Conservation (phyloP, 805 yeast species). For the Nakazawaea ambrosiae region DNA sequence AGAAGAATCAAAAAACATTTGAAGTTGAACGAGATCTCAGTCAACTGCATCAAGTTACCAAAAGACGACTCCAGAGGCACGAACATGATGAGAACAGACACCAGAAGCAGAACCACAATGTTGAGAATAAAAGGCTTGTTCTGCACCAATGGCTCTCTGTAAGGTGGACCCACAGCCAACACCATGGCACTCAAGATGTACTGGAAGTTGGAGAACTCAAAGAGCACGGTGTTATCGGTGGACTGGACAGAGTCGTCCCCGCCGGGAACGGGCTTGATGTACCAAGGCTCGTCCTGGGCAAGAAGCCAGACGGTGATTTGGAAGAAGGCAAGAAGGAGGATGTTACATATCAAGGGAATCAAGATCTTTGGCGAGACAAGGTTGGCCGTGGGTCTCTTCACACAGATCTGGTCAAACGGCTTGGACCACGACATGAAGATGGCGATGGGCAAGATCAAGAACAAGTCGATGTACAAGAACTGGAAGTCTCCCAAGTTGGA, state of each 20-base stretch:
- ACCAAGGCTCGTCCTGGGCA: constrained; percentile 64
- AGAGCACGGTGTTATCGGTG: constrained; percentile 84
- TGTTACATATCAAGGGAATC: constrained; percentile 75
- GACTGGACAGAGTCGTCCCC: constrained; percentile 77
- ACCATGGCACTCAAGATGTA: constrained; percentile 79
- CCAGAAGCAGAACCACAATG: constrained; percentile 37
- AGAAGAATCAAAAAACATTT: constrained; percentile 41
- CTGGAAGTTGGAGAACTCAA: constrained; percentile 79
- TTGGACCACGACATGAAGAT: constrained; percentile 97
- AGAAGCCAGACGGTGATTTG: constrained; percentile 64
- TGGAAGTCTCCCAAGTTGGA: constrained; percentile 96
- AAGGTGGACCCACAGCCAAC: constrained; percentile 91
- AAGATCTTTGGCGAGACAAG: constrained; percentile 83
- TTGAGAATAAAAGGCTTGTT: constrained; percentile 70
- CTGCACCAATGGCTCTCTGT: constrained; percentile 64
- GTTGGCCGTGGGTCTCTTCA: constrained; percentile 89
- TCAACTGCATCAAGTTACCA: constrained; percentile 72
- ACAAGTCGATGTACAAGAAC: constrained; percentile 87
- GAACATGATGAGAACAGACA: constrained; percentile 50
- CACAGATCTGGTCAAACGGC: constrained; percentile 53
- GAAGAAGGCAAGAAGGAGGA: constrained; percentile 51
- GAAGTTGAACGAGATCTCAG: constrained; percentile 45
- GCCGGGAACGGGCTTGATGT: constrained; percentile 71
- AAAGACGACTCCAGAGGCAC: constrained; percentile 43
- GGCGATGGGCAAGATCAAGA: constrained; percentile 88